Base-by-base conservation (phyloP, 2,329 filamentous ascomycete species). In the Iodosphaeria phyllophila region DNA sequence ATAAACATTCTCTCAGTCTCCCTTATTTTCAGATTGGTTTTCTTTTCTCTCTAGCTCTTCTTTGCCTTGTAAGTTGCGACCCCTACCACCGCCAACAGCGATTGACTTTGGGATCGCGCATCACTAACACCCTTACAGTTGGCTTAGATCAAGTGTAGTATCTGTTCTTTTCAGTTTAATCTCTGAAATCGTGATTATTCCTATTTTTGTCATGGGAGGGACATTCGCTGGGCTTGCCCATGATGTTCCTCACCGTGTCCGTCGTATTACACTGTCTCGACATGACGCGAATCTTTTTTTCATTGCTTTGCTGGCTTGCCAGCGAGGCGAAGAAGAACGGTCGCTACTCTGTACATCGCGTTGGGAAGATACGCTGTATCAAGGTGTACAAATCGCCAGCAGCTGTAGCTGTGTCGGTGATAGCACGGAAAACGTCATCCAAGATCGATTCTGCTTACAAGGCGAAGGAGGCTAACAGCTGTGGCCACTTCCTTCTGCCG, bases 131-230 rank as follows among this genome's bases (percentile, higher is more conserved):
- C 16, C 12, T 3, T 3, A n/a, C n/a, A n/a, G n/a, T 28, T 28
- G 22, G 27, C 27, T 26, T 26, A 80, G 75, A 82, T 82, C 75
- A 82, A 79, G 74, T 82, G 74, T 80, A 82, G 75, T 82, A 82
- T 79, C 74, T 80, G 75, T 83, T 84, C 76, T 83, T 82, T 77
- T 80, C 73, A 84, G 77, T 82, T 83, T 84, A 83, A 83, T 82
- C 73, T 76, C 76, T 84, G 75, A 75, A 78, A 65, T 64, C 60
- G 59, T 69, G 73, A 79, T 84, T 83, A 79, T 68, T 69, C 73
- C 61, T 64, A 80, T 84, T 77, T 74, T 79, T 79, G 60, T 37
- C 50, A 30, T 39, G 31, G 37, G 64, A 51, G 47, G 44, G 38
- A 44, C 50, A 36, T 38, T 63, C 71, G 65, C 73, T 76, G 69